Percentiles rank a stretch among this genome's conserved stretches.
phyloP scores from a whole-genome alignment of 116 monocot genomes.

The Papilionanthe hybrid region DNA sequence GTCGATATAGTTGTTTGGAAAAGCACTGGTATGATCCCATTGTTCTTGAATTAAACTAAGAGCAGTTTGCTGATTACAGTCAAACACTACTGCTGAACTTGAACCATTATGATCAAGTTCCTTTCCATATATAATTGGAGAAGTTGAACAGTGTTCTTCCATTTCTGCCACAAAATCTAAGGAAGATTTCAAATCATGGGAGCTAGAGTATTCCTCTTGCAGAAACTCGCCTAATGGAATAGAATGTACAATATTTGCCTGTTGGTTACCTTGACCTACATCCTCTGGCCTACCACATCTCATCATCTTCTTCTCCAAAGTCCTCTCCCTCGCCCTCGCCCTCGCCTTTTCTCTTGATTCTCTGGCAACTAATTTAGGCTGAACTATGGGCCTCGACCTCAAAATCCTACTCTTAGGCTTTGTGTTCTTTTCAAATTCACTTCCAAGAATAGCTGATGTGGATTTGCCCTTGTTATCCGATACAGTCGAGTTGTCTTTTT shows the following conservation, averaged over 20 bases:
- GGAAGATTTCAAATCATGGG: neutral
- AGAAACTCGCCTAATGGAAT: neutral
- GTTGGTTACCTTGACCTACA: neutral
- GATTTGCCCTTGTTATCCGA: neutral
- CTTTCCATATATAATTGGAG: no score
- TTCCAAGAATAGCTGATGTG: neutral
- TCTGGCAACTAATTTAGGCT: constrained; percentile 12
- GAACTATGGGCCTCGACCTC: neutral
- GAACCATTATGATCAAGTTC: no score
- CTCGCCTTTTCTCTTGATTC: constrained; percentile 45
- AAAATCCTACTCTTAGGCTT: neutral
- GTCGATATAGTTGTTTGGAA: neutral
- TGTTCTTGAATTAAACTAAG: neutral
- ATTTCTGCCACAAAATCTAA: neutral
- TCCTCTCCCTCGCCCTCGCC: constrained; percentile 58
- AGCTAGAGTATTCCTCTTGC: neutral
- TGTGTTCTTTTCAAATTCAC: neutral
- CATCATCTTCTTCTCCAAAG: constrained; percentile 33
- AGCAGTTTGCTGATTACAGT: neutral
- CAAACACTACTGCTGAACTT: neutral
- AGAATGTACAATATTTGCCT: neutral
- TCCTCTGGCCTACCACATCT: neutral
- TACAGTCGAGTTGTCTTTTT: constrained; percentile 27
- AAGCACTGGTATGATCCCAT: neutral
- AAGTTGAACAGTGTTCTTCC: neutral